Conservation (phyloP, 2,329 filamentous ascomycete genomes). For the Ophiocordyceps unilateralis region DNA sequence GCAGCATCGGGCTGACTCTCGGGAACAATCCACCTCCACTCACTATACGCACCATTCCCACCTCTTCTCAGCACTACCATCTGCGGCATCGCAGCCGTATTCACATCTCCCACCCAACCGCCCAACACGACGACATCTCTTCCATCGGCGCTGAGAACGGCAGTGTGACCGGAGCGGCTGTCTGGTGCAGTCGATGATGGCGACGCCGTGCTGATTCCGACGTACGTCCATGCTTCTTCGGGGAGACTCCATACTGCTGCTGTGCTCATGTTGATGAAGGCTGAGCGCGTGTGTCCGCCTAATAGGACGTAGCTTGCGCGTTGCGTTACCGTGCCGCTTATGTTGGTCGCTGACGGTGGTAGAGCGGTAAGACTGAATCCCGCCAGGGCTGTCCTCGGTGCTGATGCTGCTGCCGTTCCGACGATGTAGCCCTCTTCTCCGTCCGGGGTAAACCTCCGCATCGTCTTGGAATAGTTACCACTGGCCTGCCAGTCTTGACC, state of each 20-base stretch:
- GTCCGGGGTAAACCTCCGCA: slow-evolving; percentile 47
- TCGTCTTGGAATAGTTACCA: slow-evolving; percentile 64
- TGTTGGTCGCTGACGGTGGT: slow-evolving; percentile 50
- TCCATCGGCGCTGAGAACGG: slow-evolving; percentile 66
- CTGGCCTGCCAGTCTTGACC: slow-evolving; percentile 41
- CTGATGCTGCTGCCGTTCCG: slow-evolving; percentile 25
- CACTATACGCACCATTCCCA: slow-evolving; percentile 55
- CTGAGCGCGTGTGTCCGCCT: slow-evolving; percentile 66
- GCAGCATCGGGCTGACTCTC: slow-evolving; percentile 29
- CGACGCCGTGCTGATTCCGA: slow-evolving; percentile 32
- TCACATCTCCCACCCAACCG: slow-evolving; percentile 79
- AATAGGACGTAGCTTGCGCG: slow-evolving; percentile 66
- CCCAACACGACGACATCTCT: slow-evolving; percentile 63
- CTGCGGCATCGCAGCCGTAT: slow-evolving; percentile 63
- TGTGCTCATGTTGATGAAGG: slow-evolving; percentile 90
- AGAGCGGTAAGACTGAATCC: slow-evolving; percentile 72
- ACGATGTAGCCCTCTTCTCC: slow-evolving; percentile 17
- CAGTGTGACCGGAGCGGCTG: slow-evolving; percentile 76
- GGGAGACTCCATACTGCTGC: slow-evolving; percentile 76
- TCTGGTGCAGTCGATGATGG: slow-evolving; percentile 26
- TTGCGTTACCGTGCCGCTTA: slow-evolving; percentile 47
- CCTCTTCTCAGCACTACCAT: slow-evolving; percentile 49
- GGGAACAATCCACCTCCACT: slow-evolving; percentile 57
- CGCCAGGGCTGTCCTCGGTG: slow-evolving; percentile 62
- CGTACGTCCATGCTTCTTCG: slow-evolving; percentile 72